Conservation (phyloP, 768 basidiomycete genomes). For the Paxillus rubicundulus region DNA sequence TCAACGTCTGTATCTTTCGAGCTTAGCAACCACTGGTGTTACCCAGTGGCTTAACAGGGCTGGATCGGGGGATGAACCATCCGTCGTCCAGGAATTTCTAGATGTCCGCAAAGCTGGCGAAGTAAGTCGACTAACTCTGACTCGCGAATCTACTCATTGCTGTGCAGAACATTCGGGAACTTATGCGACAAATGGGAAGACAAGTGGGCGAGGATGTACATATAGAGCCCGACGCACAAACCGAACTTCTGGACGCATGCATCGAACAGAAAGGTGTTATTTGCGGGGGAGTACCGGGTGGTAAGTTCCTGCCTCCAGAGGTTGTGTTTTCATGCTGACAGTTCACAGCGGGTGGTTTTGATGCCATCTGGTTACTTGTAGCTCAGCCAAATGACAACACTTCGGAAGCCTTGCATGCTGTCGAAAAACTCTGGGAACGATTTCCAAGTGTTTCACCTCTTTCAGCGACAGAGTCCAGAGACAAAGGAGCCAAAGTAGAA, state of each 20-base stretch:
- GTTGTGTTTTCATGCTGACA: neutral
- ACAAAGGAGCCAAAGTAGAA: constrained; percentile 65
- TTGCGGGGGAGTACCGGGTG: constrained; percentile 95
- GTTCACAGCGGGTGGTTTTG: constrained; percentile 86
- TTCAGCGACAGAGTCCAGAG: constrained; percentile 65
- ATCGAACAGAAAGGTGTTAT: constrained; percentile 78
- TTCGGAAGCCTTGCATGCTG: constrained; percentile 52
- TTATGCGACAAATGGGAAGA: constrained; percentile 84
- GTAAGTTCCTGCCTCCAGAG: constrained; percentile 42
- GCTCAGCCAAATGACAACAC: constrained; percentile 53
- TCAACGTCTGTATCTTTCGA: neutral
- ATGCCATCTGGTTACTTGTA: constrained; percentile 93
- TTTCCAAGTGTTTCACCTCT: constrained; percentile 70
- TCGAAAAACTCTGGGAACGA: constrained; percentile 67
- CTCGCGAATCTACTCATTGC: neutral
- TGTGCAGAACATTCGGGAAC: constrained; percentile 63
- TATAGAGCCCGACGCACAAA: constrained; percentile 90
- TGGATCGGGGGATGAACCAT: constrained; percentile 5
- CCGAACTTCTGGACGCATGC: constrained; percentile 75
- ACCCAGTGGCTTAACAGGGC: constrained; percentile 45
- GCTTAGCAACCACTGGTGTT: neutral
- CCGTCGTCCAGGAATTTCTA: constrained; percentile 54
- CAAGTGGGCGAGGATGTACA: constrained; percentile 61
- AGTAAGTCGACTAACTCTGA: constrained; percentile 34
- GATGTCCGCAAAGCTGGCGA: constrained; percentile 57